These are phyloP conservation scores for Didymella segeticola DNA, from an alignment of 2,329 filamentous ascomycete genomes.

Conservation along the genomic window DNA sequence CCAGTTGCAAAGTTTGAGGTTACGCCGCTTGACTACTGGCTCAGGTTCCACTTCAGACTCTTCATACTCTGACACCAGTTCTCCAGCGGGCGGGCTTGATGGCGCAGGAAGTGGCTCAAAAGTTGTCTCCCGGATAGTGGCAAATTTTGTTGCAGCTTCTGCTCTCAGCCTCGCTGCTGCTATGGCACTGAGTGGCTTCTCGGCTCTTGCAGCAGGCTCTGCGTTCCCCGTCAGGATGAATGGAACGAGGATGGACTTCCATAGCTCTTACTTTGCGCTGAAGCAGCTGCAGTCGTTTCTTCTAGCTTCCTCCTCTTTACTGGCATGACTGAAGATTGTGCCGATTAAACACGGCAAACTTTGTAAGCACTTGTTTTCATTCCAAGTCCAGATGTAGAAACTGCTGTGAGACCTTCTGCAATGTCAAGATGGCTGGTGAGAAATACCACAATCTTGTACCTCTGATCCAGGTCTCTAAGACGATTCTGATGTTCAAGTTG, in stretches of 20 bases:
- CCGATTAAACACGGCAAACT: neutral
- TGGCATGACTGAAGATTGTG: constrained; percentile 25
- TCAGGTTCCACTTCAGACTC: constrained; percentile 28
- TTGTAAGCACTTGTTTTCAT: too few relatives aligned
- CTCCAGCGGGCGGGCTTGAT: constrained; percentile 24
- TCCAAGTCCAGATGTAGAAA: too few relatives aligned
- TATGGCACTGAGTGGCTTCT: constrained; percentile 42
- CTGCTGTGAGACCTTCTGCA: too few relatives aligned
- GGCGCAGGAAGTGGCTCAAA: constrained; percentile 23
- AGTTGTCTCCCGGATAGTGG: constrained; percentile 16
- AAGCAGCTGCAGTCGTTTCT: neutral
- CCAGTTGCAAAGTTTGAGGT: constrained; percentile 44
- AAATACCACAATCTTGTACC: too few relatives aligned
- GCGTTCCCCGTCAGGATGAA: constrained; percentile 2
- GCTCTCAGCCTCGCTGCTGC: constrained; percentile 42
- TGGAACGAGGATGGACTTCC: neutral
- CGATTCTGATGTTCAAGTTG: neutral
- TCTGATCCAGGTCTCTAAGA: too few relatives aligned
- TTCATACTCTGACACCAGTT: constrained; percentile 24
- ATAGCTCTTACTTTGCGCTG: constrained; percentile 16
- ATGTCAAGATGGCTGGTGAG: too few relatives aligned
- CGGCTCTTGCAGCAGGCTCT: constrained; percentile 17
- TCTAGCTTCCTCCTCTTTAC: constrained; percentile 41
- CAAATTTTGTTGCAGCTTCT: constrained; percentile 24
- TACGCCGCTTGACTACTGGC: constrained; percentile 19